phyloP scores from a whole-genome alignment of 164 flowering plant genomes.

The Santalum album region DNA sequence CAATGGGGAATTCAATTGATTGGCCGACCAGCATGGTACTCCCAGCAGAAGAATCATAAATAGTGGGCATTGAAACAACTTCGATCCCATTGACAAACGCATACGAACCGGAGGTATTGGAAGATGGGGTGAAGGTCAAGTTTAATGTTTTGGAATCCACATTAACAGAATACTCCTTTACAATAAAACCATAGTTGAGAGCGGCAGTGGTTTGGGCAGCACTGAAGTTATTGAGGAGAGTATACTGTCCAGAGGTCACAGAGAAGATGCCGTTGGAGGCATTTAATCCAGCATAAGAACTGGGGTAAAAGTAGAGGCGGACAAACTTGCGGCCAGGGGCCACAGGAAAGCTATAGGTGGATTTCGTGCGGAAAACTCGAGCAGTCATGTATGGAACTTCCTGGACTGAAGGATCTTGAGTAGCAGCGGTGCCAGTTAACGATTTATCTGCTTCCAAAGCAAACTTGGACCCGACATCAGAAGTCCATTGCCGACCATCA shows the following conservation, averaged over 20 bases:
- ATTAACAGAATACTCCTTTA: conserved; percentile 59
- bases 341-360: conserved; percentile 69
- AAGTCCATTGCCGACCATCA: conserved; percentile 56
- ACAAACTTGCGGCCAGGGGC: conserved; percentile 61
- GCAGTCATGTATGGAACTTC: conserved; percentile 76
- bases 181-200: conserved; percentile 40
- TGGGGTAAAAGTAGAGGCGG: conserved; percentile 65
- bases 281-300: conserved; percentile 32
- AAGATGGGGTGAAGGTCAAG: conserved; percentile 54
- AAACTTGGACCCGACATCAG: conserved; percentile 59
- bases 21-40: conserved; percentile 33
- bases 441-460: conserved; percentile 24
- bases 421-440: conserved; percentile 27
- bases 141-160: conserved; percentile 36
- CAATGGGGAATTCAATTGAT: conserved; percentile 15
- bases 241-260: conserved; percentile 36
- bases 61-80: conserved; percentile 69
- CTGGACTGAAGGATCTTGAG: conserved; percentile 57
- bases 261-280: conserved; percentile 50
- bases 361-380: conserved; percentile 46
- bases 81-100: conserved; percentile 96
- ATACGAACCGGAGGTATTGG: conserved; percentile 32
- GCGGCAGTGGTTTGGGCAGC: conserved; percentile 54
- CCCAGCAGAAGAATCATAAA: conserved; percentile 31
- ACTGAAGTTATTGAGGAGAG: conserved; percentile 68